Percentiles rank a stretch among this genome's conserved stretches.
Conservation (phyloP, 31 red algal genomes). For the Endocladia muricata region DNA sequence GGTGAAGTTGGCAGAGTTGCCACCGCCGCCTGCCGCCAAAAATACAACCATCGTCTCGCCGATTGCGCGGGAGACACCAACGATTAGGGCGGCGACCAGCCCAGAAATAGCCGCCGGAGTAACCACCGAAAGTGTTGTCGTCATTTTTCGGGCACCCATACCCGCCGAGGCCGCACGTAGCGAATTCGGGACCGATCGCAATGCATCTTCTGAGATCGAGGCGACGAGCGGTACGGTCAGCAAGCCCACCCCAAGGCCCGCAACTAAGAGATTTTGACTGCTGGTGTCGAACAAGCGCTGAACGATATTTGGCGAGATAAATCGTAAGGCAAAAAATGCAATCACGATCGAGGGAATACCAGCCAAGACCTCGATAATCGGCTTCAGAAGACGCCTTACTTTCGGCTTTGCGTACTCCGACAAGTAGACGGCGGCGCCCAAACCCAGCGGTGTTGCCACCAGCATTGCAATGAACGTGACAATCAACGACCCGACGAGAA, state of each 20-base stretch:
- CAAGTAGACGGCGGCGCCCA: background rate
- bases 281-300: too few species aligned
- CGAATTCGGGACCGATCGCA: background rate
- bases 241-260: too few species aligned
- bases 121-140: background rate
- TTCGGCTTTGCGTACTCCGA: background rate
- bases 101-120: background rate
- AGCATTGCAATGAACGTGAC: background rate
- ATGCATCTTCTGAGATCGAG: background rate
- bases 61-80: too few species aligned
- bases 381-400: background rate
- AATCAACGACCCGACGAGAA: background rate
- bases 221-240: too few species aligned
- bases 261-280: too few species aligned
- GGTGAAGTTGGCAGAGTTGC: too few species aligned
- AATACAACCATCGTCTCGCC: too few species aligned
- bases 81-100: background rate
- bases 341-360: background rate
- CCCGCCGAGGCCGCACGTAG: background rate
- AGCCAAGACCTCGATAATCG: background rate
- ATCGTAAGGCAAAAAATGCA: background rate
- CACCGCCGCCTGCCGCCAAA: too few species aligned
- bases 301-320: background rate
- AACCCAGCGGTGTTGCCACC: background rate
- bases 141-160: background rate